phyloP scores from a whole-genome alignment of 2,329 filamentous ascomycete species.

The Pseudogymnoascus sp. region DNA sequence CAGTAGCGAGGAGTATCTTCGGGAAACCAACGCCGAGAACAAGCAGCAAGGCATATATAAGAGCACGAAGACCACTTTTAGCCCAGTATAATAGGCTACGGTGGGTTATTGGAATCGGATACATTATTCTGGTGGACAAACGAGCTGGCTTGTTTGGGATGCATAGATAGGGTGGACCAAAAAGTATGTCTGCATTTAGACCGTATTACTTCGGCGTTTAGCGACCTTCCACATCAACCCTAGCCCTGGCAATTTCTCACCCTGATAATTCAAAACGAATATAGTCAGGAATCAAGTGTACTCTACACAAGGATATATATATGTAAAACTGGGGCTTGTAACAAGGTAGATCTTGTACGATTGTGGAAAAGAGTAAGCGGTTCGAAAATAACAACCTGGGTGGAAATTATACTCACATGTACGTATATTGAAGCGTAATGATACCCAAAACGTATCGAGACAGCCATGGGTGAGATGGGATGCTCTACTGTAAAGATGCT shows the following conservation, averaged over 20 bases:
- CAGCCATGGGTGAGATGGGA: background rate
- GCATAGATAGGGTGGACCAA: background rate
- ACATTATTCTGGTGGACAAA: background rate
- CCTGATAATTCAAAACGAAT: background rate
- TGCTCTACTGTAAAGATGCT: background rate
- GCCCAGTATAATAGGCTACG: background rate
- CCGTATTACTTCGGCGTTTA: background rate
- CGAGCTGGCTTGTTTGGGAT: constrained; percentile 3
- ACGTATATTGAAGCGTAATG: background rate
- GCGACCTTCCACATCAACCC: background rate
- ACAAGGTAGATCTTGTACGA: background rate
- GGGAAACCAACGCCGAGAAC: background rate
- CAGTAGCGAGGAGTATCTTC: constrained; percentile 1
- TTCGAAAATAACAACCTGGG: background rate
- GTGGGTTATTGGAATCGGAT: background rate
- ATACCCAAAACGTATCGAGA: background rate
- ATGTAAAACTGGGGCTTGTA: background rate
- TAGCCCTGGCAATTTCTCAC: background rate
- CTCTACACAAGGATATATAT: constrained; percentile 1
- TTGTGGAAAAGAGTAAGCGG: background rate
- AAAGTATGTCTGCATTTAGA: background rate
- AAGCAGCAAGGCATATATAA: constrained; percentile 1
- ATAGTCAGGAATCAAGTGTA: background rate
- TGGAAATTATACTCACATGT: background rate
- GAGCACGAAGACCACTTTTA: background rate